A percentile compares a stretch with the other conserved stretches of the same genome.
Conservation (phyloP, 2,329 filamentous ascomycete species). For the Fusarium poae region DNA sequence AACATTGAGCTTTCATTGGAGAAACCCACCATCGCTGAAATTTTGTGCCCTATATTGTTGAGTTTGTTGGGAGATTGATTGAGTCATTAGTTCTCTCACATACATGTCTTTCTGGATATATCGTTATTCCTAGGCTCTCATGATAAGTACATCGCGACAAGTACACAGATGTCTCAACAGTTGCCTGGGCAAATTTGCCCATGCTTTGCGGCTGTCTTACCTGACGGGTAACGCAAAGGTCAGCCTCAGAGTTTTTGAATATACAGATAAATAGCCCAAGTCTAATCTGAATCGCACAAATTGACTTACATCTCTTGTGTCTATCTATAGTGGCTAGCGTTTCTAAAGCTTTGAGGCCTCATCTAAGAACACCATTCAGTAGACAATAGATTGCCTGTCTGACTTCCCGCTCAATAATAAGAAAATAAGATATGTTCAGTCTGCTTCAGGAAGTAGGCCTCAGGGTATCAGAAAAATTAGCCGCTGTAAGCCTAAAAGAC, state of each 20-base stretch:
- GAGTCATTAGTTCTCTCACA: conserved; percentile 1
- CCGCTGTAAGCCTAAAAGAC: too few species aligned
- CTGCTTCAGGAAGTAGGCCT: neutral
- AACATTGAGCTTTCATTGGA: conserved; percentile 21
- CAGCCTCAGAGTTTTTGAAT: neutral
- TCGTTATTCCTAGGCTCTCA: neutral
- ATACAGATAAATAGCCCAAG: neutral
- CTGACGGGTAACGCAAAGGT: neutral
- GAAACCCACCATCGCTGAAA: neutral
- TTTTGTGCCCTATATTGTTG: conserved; percentile 5
- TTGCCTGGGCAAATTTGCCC: neutral
- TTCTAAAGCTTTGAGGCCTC: neutral
- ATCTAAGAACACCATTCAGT: conserved; percentile 15
- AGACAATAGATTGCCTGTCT: neutral
- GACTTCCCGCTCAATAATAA: neutral
- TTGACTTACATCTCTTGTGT: neutral
- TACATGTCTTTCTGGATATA: neutral
- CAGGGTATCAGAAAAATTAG: too few species aligned
- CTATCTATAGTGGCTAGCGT: neutral
- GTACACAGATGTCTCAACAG: conserved; percentile 5
- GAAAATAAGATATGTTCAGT: neutral
- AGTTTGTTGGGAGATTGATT: neutral
- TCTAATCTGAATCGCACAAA: neutral
- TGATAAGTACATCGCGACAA: neutral
- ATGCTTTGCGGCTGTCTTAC: conserved; percentile 23